Percentiles rank a stretch among this genome's conserved stretches.
These are phyloP conservation scores for Cucurbita ficifolia DNA, from an alignment of 306 rosid species.

Conservation along the genomic window DNA sequence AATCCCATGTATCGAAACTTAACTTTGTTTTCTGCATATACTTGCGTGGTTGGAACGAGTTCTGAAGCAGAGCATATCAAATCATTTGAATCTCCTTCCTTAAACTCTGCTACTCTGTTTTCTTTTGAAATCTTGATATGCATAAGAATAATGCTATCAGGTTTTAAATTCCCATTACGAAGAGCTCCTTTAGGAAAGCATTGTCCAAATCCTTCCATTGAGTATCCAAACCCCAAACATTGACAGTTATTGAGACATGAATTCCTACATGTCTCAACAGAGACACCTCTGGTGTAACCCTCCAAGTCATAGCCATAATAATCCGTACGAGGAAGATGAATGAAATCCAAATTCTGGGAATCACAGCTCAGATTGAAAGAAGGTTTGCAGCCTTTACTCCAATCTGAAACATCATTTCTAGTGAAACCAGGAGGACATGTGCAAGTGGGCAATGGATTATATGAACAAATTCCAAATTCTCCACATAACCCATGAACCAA, in stretches of 20 bases:
- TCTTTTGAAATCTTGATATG: not conserved
- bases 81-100: not conserved
- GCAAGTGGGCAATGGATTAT: slow-evolving; percentile 18
- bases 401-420: slow-evolving; percentile 12
- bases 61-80: slow-evolving; percentile 7
- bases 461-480: slow-evolving; percentile 14
- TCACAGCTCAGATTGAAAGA: slow-evolving; percentile 5
- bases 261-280: slow-evolving; percentile 12
- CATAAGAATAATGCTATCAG: slow-evolving; percentile 3
- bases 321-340: slow-evolving; percentile 15
- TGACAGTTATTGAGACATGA: slow-evolving; percentile 7
- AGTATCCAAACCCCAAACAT: slow-evolving; percentile 23
- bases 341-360: not conserved
- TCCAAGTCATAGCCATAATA: slow-evolving; percentile 22
- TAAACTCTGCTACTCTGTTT: not conserved
- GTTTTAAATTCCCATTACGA: slow-evolving; percentile 10
- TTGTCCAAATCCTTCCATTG: slow-evolving; percentile 12
- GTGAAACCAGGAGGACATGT: slow-evolving; percentile 18
- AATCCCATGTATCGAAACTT: not conserved
- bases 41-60: not conserved
- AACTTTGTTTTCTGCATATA: not conserved
- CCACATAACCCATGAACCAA: slow-evolving; percentile 20
- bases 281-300: not conserved
- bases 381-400: slow-evolving; percentile 27
- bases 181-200: slow-evolving; percentile 18